phyloP scores from a whole-genome alignment of 306 rosid species.

The Pyrus bretschneideri region DNA sequence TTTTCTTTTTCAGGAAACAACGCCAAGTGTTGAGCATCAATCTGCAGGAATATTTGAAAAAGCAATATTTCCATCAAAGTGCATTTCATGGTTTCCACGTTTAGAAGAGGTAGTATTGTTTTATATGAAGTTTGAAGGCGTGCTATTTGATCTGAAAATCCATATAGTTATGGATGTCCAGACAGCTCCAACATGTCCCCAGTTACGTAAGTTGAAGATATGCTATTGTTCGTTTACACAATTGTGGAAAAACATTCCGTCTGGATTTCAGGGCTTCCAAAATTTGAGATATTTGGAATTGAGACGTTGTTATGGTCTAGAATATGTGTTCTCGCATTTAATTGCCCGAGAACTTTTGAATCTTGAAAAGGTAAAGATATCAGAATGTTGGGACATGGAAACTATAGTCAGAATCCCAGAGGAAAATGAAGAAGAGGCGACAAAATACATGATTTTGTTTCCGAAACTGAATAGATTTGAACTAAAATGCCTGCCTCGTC shows the following conservation, averaged over 20 bases:
- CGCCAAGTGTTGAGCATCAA: not conserved
- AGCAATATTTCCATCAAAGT: not conserved
- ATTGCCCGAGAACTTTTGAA: not conserved
- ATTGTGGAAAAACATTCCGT: not conserved
- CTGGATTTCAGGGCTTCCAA: not conserved
- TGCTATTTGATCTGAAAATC: not conserved
- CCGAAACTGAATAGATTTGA: not conserved
- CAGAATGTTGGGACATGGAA: accelerated
- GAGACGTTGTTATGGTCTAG: too few species aligned
- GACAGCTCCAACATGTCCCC: not conserved
- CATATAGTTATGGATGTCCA: too few species aligned
- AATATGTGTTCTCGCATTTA: too few species aligned
- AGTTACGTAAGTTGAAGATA: not conserved
- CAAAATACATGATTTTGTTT: not conserved
- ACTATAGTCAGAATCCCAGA: not conserved
- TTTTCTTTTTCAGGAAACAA: not conserved
- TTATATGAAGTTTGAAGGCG: accelerated
- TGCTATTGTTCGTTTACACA: accelerated
- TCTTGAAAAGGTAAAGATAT: not conserved
- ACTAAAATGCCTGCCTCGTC: not conserved
- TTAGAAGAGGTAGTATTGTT: not conserved
- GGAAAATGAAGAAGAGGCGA: not conserved
- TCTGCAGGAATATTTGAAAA: not conserved
- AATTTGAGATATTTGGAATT: not conserved
- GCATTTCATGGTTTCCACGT: not conserved